Conservation (phyloP, 2,329 filamentous ascomycete genomes). For the Apiospora saccharicola region DNA sequence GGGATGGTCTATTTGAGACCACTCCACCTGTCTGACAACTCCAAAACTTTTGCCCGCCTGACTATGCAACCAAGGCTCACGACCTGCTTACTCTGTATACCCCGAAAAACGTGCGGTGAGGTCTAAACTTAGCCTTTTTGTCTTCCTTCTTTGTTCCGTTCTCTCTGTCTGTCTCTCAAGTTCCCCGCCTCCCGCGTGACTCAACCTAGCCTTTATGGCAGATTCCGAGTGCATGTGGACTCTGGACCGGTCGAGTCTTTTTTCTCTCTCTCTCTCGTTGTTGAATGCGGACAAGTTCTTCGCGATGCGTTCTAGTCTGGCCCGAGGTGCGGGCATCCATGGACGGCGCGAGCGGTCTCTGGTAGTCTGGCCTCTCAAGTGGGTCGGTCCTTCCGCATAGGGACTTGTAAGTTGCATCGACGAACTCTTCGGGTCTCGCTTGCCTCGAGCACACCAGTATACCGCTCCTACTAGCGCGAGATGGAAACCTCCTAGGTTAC, state of each 20-base stretch:
- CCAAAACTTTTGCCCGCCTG: not conserved
- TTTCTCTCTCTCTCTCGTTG: not conserved
- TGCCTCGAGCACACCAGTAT: slow-evolving; percentile 2
- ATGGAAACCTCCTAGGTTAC: too few relatives aligned
- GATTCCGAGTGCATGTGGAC: not conserved
- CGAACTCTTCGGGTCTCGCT: not conserved
- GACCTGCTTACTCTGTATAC: slow-evolving; percentile 10
- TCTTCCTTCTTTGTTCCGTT: not conserved
- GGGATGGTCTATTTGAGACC: not conserved
- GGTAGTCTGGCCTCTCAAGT: not conserved
- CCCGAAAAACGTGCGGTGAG: not conserved
- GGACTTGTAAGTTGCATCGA: not conserved
- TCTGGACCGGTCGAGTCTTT: slow-evolving; percentile 2
- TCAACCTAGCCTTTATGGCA: not conserved
- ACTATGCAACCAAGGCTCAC: not conserved
- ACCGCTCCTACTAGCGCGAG: not conserved
- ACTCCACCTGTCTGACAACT: slow-evolving; percentile 1
- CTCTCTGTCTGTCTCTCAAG: not conserved
- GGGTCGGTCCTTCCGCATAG: not conserved
- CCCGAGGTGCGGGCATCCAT: slow-evolving; percentile 6
- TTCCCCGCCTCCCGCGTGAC: not conserved
- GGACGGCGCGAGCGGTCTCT: not conserved
- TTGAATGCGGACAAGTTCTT: not conserved
- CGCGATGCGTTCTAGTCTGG: slow-evolving; percentile 10
- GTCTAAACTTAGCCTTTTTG: not conserved